Evolutionary conservation across 495 filamentous ascomycete genomes (phyloP), one percentile per base, ranked within the genome.

Genomic region (Tirmania nivea): DNA sequence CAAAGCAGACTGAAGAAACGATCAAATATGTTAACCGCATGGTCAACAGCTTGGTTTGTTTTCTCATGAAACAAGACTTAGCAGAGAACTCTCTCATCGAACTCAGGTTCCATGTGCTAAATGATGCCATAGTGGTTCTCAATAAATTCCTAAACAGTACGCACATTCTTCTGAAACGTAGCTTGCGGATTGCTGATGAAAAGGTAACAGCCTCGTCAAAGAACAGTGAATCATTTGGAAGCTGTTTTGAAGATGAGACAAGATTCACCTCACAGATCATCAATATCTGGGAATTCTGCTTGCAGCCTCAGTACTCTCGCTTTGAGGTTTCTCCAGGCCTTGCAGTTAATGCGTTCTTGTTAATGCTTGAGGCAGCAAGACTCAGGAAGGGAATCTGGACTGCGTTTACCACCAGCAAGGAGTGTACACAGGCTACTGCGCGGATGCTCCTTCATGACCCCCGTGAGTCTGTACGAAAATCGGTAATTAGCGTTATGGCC

Each of bases 341-440:
- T 64, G 49, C 72, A 8, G 57, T 66, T 50, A 56, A 69, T 51
- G 69, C 69, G 12, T 78, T 79, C 54, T 69, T 70, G 10, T 63
- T 74, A 8, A 56, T 81, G 1, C 65, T 78, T 9, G 73, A 78
- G 60, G 74, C 70, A 10, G 77, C 78, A 37, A 61, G 75, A 37
- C 69, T 73, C 45, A 73, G 75, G 35, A 56, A 64, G 31, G 57
- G 59, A 0, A 68, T 79, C 49, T 81, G 78, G 77, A 55, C 59
- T 10, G 61, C 67, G 11, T 67, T 78, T 51, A 75, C 71, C 20
- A 60, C 66, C 10, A 63, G 67, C 20, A 53, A 57, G 10, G 62
- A 73, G 34, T 70, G 39, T 45, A 2, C 39, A 14, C 39, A 45
- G 39, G 39, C 39, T 14, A 45, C 17, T 3, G 17, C 3, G 9